A percentile compares a stretch with the other conserved stretches of the same genome.
Conservation (phyloP, 2,329 filamentous ascomycete species). For the Trichothecium roseum region DNA sequence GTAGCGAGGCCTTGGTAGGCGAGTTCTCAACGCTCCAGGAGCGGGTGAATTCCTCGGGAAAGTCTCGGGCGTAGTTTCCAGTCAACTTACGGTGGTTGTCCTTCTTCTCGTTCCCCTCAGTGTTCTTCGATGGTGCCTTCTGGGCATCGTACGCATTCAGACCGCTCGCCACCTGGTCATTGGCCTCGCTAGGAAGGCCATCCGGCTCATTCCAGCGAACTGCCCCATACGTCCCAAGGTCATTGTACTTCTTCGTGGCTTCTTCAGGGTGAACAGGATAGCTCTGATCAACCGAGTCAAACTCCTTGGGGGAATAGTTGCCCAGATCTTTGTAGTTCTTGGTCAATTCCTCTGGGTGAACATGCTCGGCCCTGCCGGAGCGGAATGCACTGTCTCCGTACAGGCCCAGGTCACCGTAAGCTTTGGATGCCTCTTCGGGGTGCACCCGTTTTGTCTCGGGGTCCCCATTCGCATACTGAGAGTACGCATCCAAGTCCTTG, state of each 20-base stretch:
- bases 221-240: constrained; percentile 27
- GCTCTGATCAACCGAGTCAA: constrained; percentile 4
- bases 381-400: constrained; percentile 24
- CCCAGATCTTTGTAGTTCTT: constrained; percentile 12
- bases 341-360: constrained; percentile 18
- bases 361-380: constrained; percentile 16
- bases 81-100: constrained; percentile 19
- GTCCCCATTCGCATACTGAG: constrained; percentile 15
- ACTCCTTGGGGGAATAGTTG: constrained; percentile 8
- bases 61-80: constrained; percentile 39
- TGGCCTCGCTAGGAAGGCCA: constrained; percentile 14
- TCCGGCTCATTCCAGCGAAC: constrained; percentile 25
- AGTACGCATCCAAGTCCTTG: constrained; percentile 30
- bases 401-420: constrained; percentile 24
- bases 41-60: constrained; percentile 38
- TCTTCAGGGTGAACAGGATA: constrained; percentile 23
- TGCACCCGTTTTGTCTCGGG: constrained; percentile 16
- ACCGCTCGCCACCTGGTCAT: constrained; percentile 21
- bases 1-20: constrained; percentile 12
- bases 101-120: constrained; percentile 3
- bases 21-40: constrained; percentile 27
- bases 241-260: constrained; percentile 25
- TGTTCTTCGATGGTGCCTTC: constrained; percentile 4
- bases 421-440: constrained; percentile 16
- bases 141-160: constrained; percentile 28